Evolutionary conservation across 2,329 filamentous ascomycete genomes (phyloP), one percentile per base, ranked within the genome.

Genomic region (Zalaria sp.): DNA sequence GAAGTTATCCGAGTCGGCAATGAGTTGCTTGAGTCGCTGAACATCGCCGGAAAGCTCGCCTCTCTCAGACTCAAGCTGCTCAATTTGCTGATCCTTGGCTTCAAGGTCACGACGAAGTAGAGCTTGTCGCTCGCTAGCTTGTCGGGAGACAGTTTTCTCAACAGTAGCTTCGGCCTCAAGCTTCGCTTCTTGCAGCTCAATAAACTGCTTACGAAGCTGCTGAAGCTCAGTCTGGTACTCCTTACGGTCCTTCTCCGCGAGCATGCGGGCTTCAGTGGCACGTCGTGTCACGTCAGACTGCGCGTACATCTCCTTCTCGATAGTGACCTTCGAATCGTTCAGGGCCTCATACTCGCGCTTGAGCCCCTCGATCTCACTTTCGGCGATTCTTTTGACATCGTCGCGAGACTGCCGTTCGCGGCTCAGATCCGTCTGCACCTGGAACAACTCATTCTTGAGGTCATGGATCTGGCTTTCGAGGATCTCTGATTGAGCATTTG

Each of bases 231-330:
- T 72, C 44, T 93, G 85, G 35, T 91, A 82, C 42, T 94, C 85
- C 54, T 93, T 91, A 3, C 88, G 83, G 54, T 93, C 86, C 49
- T 81, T 77, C 57, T 98, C 89, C 1, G 85, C 85, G 4, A 77
- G 75, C 4, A 79, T 72, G 28, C 85, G 77, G 37, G 84, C 81
- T 59, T 94, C 87, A 50, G 82, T 85, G 7, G 87, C 84, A 42
- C 89, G 78, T 32, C 91, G 79, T 37, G 95, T 73, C 7, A 84
- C 83, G 56, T 98, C 89, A 59, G 95, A 88, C 56, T 96, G 89
- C 4, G 84, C 81, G 57, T 96, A 96, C 59, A 98, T 80, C 61
- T 96, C 89, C 60, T 95, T 96, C 61, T 98, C 89, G 48, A 98
- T 94, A 37, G 80, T 93, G 53, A 95, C 94, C 62, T 98, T 98